Evolutionary conservation across 2,329 filamentous ascomycete genomes (phyloP), one percentile per base, ranked within the genome.

Genomic region (Alternaria infectoria): DNA sequence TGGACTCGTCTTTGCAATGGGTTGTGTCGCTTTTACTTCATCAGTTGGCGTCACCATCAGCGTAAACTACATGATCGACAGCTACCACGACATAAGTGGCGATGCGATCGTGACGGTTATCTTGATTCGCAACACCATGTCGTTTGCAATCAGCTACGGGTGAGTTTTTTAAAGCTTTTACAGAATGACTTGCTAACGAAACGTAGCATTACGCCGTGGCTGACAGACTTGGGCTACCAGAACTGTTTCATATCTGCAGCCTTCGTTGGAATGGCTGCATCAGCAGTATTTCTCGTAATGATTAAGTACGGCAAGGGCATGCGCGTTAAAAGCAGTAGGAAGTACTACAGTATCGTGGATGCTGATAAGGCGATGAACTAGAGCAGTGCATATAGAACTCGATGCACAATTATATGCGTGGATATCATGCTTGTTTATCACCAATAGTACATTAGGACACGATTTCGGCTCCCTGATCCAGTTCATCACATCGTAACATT

Each of bases 51-150:
- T 83, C 11, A 81, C 82, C 28, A 64, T 85, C 8, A 79, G 76
- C 23, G 75, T 85, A 21, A 77, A 78, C 19, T 86, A 86, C 62
- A 79, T 80, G 63, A 83, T 86, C 43, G 84, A 86, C 64, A 80
- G 77, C 17, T 86, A 86, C 64, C 80, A 81, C 32, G 83, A 82
- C 9, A 68, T 86, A 5, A 79, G 79, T 45, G 84, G 83, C 0
- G 84, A 86, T 67, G 82, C 83, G 1, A 82, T 86, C 60, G 81
- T 85, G 9, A 83, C 83, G 4, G 83, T 86, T 11, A 86, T 86
- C 36, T 65, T 86, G 2, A 75, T 83, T 12, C 74, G 84, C 10
- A 86, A 86, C 63, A 85, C 83, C 1, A 84, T 85, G 82, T 80
- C 76, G 25, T 85, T 85, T 67, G 83, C 82, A 6, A 79, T 86